Evolutionary conservation across 2,329 filamentous ascomycete species (phyloP).

Genomic region (Calonectria pteridis): DNA sequence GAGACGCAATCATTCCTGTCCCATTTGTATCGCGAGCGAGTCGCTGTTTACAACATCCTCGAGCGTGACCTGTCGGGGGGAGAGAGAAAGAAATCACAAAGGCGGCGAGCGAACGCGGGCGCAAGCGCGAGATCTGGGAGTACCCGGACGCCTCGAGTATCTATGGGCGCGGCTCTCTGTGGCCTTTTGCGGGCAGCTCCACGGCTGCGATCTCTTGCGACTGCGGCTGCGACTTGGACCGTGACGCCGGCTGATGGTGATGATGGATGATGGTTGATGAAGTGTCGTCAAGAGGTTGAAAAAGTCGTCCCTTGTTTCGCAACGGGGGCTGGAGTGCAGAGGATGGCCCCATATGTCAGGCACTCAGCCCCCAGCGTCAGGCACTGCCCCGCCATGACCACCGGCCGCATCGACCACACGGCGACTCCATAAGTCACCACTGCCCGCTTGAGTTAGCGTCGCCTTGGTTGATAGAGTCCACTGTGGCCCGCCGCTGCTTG

Average conservation of each 20-base stretch:
- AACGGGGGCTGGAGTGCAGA: conserved; percentile 39
- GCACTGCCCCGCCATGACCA: conserved; percentile 31
- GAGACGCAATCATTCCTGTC: conserved; percentile 35
- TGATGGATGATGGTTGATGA: conserved; percentile 45
- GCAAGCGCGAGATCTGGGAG: conserved; percentile 31
- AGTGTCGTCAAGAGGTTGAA: conserved; percentile 47
- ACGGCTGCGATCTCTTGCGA: conserved; percentile 42
- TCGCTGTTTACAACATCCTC: conserved; percentile 52
- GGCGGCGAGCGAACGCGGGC: conserved; percentile 32
- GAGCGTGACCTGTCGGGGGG: conserved; percentile 41
- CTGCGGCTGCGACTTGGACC: conserved; percentile 32
- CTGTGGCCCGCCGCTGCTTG: conserved; percentile 22
- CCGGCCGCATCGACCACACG: conserved; percentile 27
- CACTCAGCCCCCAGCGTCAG: conserved; percentile 40
- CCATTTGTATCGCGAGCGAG: conserved; percentile 44
- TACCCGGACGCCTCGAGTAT: conserved; percentile 35
- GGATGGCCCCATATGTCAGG: conserved; percentile 49
- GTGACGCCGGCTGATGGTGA: conserved; percentile 42
- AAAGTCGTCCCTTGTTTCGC: conserved; percentile 48
- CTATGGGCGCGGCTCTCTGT: conserved; percentile 35
- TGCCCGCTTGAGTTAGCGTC: conserved; percentile 22
- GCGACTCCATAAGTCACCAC: conserved; percentile 1
- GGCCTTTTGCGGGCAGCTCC: conserved; percentile 35
- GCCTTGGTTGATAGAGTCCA: conserved; percentile 19
- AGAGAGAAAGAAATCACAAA: conserved; percentile 38